phyloP scores from a whole-genome alignment of 2,329 filamentous ascomycete species.

The Arachnopeziza araneosa region DNA sequence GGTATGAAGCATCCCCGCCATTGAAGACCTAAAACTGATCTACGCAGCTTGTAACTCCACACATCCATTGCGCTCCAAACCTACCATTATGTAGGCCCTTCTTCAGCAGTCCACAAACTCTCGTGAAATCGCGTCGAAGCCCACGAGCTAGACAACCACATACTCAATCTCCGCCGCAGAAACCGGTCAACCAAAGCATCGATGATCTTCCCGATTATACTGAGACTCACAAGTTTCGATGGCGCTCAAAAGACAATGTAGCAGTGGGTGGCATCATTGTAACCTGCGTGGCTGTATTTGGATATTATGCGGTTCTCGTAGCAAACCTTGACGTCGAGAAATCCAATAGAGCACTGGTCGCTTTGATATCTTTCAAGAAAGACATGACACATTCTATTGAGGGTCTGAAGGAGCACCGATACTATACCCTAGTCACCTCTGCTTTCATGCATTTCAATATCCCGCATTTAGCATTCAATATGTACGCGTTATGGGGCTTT shows the following conservation, averaged over 20 bases:
- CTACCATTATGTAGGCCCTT: background rate
- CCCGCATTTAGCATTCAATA: constrained; percentile 28
- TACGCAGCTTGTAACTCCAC: background rate
- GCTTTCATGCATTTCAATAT: constrained; percentile 28
- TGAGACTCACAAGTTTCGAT: background rate
- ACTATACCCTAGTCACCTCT: constrained; percentile 28
- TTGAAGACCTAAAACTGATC: background rate
- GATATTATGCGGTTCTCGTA: background rate
- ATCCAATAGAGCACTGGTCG: background rate
- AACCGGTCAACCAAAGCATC: background rate
- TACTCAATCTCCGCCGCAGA: background rate
- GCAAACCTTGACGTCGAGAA: background rate
- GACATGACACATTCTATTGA: background rate
- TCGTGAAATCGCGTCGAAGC: background rate
- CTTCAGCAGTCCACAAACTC: background rate
- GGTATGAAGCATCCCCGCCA: background rate
- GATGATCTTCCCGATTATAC: background rate
- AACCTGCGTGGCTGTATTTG: background rate
- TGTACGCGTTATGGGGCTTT: constrained; percentile 25
- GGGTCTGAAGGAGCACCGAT: background rate
- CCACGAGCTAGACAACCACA: background rate
- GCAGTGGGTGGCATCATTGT: background rate
- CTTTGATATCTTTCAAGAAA: background rate
- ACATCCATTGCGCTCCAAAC: background rate
- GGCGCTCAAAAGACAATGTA: background rate